Evolutionary conservation across 306 rosid species (phyloP).

Genomic region (Pachyrhizus erosus): DNA sequence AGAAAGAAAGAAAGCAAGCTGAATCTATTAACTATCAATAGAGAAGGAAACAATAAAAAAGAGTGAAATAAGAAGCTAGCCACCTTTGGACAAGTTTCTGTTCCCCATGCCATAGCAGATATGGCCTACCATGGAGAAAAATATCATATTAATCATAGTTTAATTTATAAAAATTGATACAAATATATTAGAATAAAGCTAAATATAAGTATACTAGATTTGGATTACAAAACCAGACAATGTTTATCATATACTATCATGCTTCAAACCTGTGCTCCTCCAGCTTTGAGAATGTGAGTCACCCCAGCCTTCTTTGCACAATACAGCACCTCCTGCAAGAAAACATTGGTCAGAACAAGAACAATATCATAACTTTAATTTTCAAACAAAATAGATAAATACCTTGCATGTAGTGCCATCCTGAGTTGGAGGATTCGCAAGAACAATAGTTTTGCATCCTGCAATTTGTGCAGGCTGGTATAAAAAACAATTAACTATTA

Average conservation of each 20-base stretch:
- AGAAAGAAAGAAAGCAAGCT: not conserved
- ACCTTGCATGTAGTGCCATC: conserved; percentile 96
- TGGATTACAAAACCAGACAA: conserved; percentile 20
- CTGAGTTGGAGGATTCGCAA: conserved; percentile 88
- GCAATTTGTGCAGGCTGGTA: conserved; percentile 97
- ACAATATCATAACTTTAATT: conserved; percentile 20
- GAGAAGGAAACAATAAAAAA: conserved; percentile 29
- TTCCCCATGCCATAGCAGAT: conserved; percentile 99
- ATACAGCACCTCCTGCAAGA: conserved; percentile 85
- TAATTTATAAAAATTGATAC: conserved; percentile 8
- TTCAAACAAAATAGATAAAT: conserved; percentile 39
- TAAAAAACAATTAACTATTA: conserved; percentile 42
- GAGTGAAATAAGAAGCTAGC: conserved; percentile 25
- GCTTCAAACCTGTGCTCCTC: conserved; percentile 94
- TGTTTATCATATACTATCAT: conserved; percentile 29
- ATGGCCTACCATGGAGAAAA: conserved; percentile 68
- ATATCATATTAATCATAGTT: not conserved
- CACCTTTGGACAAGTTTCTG: conserved; percentile 97
- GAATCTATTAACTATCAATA: conserved; percentile 14
- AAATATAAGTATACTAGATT: conserved; percentile 21
- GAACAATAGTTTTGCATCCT: conserved; percentile 89
- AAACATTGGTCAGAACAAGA: conserved; percentile 36
- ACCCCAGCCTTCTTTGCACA: conserved; percentile 99
- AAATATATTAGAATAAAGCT: not conserved
- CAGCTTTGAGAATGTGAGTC: conserved; percentile 96